Evolutionary conservation across 2,329 filamentous ascomycete species (phyloP).

Genomic region (Phaeophleospora eucalypticola): DNA sequence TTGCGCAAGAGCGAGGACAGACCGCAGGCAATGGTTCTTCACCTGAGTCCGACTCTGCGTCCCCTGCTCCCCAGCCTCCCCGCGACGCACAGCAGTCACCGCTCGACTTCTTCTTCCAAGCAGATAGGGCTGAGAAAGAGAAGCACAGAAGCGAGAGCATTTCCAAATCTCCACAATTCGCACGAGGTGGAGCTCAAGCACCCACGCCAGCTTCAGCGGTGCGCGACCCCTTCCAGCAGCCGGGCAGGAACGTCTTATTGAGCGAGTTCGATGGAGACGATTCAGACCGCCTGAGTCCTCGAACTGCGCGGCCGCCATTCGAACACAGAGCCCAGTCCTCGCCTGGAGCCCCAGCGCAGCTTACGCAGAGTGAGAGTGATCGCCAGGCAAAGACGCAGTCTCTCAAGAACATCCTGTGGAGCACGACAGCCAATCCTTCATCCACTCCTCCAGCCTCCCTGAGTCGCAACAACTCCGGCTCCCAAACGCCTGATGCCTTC

Average conservation of each 20-base stretch:
- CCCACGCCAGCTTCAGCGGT: slow-evolving; percentile 27
- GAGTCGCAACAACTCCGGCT: slow-evolving; percentile 17
- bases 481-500: slow-evolving; percentile 13
- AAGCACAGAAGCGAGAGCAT: slow-evolving; percentile 53
- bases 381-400: slow-evolving; percentile 44
- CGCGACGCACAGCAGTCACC: slow-evolving; percentile 61
- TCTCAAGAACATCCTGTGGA: slow-evolving; percentile 44
- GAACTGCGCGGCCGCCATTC: slow-evolving; percentile 22
- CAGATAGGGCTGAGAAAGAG: slow-evolving; percentile 74
- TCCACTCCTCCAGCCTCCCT: slow-evolving; percentile 20
- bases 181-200: slow-evolving; percentile 21
- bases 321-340: slow-evolving; percentile 32
- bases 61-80: slow-evolving; percentile 43
- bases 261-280: slow-evolving; percentile 62
- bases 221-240: slow-evolving; percentile 21
- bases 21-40: slow-evolving; percentile 43
- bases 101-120: slow-evolving; percentile 84
- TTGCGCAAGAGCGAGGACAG: slow-evolving; percentile 42
- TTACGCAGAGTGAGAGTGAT: slow-evolving; percentile 41
- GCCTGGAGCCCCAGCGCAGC: slow-evolving; percentile 14
- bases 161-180: slow-evolving; percentile 45
- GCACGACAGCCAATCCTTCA: slow-evolving; percentile 17
- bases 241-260: slow-evolving; percentile 57
- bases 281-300: slow-evolving; percentile 21
- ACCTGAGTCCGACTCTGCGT: slow-evolving; percentile 43